Evolutionary conservation across 306 rosid species (phyloP), one percentile per base, ranked within the genome.

Genomic region (Lagenaria siceraria): DNA sequence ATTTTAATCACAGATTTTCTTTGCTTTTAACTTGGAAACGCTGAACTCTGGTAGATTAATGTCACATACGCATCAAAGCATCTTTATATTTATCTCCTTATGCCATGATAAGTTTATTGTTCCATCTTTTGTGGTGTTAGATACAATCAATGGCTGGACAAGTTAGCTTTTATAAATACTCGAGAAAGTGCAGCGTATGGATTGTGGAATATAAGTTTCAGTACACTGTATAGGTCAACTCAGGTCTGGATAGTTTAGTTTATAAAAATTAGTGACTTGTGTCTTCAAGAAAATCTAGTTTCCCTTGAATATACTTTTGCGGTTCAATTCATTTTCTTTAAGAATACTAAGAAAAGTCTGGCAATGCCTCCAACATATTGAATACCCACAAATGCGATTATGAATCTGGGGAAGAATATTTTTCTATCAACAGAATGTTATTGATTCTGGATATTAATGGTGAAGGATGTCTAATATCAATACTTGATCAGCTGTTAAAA

Each of bases 121-220:
- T n/a, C 74, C 70, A 62, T 82, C 71, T 82, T 29, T 46, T 82
- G 35, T 83, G 36, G 77, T 75, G 52, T 85, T 77, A 90, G 97
- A 84, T 90, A 87, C 85, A 84, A 82, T 77, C 84, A 81, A 29
- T 88, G 93, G 87, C 87, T 92, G 78, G 84, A 82, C 74, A 83
- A 84, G 81, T 80, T 92, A 66, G 89, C 86, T 62, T 86, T 74
- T 78, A 59, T 87, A 79, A 86, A 76, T 72, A 25, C 81, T 71
- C 85, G 96, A 75, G 90, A 92, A 81, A 92, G 96, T 79, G 81
- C 82, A 82, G 90, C 90, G 76, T 72, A 81, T 87, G 97, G 93
- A 54, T 60, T 92, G 3, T 92, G 92, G 97, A 85, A 53, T 84
- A 55, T 87, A 83, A 88, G 89, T 79, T 92, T 92, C 75, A 75